Evolutionary conservation across 2,329 filamentous ascomycete genomes (phyloP).

Genomic region (Penicillium crustosum): DNA sequence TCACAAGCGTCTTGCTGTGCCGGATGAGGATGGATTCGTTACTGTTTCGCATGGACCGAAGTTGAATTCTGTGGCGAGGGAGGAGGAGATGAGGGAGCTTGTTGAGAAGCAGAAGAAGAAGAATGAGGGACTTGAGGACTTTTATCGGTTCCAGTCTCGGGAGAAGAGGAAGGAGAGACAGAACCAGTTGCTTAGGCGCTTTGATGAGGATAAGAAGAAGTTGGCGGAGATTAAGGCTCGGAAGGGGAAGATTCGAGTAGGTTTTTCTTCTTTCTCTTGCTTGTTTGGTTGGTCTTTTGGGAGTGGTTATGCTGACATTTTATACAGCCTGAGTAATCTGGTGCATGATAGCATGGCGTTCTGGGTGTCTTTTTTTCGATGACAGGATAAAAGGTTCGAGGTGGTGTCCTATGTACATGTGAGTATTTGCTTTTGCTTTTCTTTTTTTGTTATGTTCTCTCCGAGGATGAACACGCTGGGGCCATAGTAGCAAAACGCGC

Average conservation of each 20-base stretch:
- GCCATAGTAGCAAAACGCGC: slow-evolving; percentile 50
- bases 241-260: slow-evolving; percentile 60
- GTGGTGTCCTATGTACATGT: slow-evolving; percentile 19
- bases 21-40: slow-evolving; percentile 93
- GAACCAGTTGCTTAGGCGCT: slow-evolving; percentile 65
- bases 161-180: slow-evolving; percentile 77
- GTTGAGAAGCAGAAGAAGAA: slow-evolving; percentile 62
- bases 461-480: slow-evolving; percentile 50
- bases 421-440: slow-evolving; percentile 15
- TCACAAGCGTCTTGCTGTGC: slow-evolving; percentile 68
- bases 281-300: slow-evolving; percentile 8
- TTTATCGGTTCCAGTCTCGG: slow-evolving; percentile 80
- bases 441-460: slow-evolving; percentile 3
- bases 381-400: slow-evolving; percentile 12
- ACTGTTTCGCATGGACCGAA: slow-evolving; percentile 80
- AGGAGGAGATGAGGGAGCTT: slow-evolving; percentile 65
- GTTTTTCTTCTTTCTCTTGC: slow-evolving; percentile 11
- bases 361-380: slow-evolving; percentile 18
- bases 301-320: slow-evolving; percentile 12
- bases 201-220: slow-evolving; percentile 73
- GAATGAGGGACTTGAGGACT: slow-evolving; percentile 65
- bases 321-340: slow-evolving; percentile 38
- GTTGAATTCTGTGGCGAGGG: slow-evolving; percentile 68
- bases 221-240: slow-evolving; percentile 69
- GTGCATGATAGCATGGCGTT: slow-evolving; percentile 32